Evolutionary conservation across 352 stramenopile species (phyloP), one percentile per base, ranked within the genome.

Genomic region (Saprolegnia diclina): DNA sequence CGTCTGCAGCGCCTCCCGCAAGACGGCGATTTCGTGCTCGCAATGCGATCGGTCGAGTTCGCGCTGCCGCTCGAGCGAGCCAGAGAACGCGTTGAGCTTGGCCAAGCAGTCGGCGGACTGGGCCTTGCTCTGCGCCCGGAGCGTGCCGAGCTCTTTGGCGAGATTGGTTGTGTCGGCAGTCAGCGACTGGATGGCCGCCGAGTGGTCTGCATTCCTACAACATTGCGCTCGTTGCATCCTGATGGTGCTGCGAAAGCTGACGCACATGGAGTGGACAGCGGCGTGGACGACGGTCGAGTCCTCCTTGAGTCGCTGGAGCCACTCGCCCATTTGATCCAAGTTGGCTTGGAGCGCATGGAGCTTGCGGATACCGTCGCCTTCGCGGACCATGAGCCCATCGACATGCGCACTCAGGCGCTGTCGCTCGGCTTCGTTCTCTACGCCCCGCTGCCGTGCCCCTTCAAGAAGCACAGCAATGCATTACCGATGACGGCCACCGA

Each of bases 291-390:
- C 16, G 14, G 26, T 63, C 54, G 54, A 63, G 19, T 63, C 54
- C 9, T 63, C 32, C n/a, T 63, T 63, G 26, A 63, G 32, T 29
- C 45, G 42, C 45, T 63, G 54, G 21, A 63, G 32, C 54, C 54
- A 63, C 14, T 63, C 54, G 54, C 54, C 54, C 54, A 63, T 63
- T 45, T 63, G 54, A 63, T 63, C 54, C 26, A 45, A 29, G 32
- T 63, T 63, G 6, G 54, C 54, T 46, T 63, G 54, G 5, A 63
- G n/a, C 24, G 26, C 54, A 24, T 63, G 54, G 32, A 44, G 54
- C 32, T 63, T 63, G 14, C 54, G 54, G 5, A 46, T 63, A 16
- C 16, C 14, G 7, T 63, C 54, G 5, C 26, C 32, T 63, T 63
- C 54, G 21, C 54, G 54, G 24, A 24, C 14, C 26, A 63, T 32